Evolutionary conservation across 345 rosid genomes (phyloP).

Genomic region (Hypericum perforatum): DNA sequence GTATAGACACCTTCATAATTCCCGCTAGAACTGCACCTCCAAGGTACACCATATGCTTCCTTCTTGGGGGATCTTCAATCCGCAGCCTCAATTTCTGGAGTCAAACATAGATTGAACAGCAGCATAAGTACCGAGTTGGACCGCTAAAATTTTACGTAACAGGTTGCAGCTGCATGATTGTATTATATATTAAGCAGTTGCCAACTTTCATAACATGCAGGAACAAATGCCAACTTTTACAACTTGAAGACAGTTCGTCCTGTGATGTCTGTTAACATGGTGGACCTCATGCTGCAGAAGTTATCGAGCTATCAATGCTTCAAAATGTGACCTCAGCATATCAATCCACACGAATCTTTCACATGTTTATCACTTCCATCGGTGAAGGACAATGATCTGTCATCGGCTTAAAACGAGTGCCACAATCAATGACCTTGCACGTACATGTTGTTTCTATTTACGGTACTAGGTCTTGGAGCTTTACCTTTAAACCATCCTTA

Average conservation of each 20-base stretch:
- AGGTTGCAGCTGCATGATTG: no score
- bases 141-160: no score
- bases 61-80: conserved; percentile 94
- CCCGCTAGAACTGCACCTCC: conserved; percentile 99
- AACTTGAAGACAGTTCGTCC: neutral
- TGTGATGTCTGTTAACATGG: neutral
- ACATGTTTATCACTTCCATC: neutral
- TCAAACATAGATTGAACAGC: conserved; percentile 2
- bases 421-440: neutral
- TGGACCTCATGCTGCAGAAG: no score
- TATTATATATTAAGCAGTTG: no score
- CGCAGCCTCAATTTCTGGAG: conserved; percentile 68
- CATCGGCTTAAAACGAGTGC: no score
- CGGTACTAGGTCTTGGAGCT: neutral
- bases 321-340: no score
- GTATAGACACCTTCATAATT: conserved; percentile 70
- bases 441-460: neutral
- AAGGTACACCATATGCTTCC: conserved; percentile 98
- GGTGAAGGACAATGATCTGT: no score
- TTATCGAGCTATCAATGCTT: no score
- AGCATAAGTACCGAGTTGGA: no score
- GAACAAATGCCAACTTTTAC: neutral
- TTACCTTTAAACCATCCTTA: conserved; percentile 91
- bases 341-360: neutral
- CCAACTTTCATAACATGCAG: neutral